Percentiles rank a stretch among this genome's conserved stretches.
Conservation (phyloP, 352 stramenopile genomes). For the Phytophthora niederhauseri region DNA sequence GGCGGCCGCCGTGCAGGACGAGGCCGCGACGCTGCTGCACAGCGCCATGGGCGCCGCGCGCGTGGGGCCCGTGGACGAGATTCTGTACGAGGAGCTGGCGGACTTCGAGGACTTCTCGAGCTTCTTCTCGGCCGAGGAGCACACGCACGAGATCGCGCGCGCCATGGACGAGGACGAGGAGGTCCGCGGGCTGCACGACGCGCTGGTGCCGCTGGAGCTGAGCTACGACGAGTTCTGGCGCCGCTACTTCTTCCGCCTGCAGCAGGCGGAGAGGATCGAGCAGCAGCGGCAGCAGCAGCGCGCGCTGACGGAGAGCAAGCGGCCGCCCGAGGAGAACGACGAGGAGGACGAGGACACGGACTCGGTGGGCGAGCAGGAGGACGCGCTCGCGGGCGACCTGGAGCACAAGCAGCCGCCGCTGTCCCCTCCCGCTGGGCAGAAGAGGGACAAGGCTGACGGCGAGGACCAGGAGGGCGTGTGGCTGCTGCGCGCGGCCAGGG, state of each 20-base stretch:
- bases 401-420: conserved; percentile 27
- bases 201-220: conserved; percentile 76
- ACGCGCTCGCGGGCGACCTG: conserved; percentile 22
- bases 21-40: conserved; percentile 65
- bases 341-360: conserved; percentile 47
- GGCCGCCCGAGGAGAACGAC: conserved; percentile 35
- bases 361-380: conserved; percentile 36
- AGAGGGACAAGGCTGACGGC: conserved; percentile 26
- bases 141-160: conserved; percentile 77
- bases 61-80: conserved; percentile 77
- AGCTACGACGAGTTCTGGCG: conserved; percentile 88
- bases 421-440: conserved; percentile 14
- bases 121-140: conserved; percentile 64
- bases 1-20: conserved; percentile 73
- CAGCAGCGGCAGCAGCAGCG: conserved; percentile 35
- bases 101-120: conserved; percentile 70
- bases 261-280: conserved; percentile 50
- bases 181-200: conserved; percentile 63
- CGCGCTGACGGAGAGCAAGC: conserved; percentile 23
- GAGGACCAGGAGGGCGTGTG: conserved; percentile 48
- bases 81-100: conserved; percentile 82
- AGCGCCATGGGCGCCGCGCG: conserved; percentile 65
- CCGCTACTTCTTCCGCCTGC: conserved; percentile 79
- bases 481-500: conserved; percentile 44
- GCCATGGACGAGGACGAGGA: conserved; percentile 60